These are phyloP conservation scores for Nemania serpens DNA, from an alignment of 2,329 filamentous ascomycete genomes.

Conservation along the genomic window DNA sequence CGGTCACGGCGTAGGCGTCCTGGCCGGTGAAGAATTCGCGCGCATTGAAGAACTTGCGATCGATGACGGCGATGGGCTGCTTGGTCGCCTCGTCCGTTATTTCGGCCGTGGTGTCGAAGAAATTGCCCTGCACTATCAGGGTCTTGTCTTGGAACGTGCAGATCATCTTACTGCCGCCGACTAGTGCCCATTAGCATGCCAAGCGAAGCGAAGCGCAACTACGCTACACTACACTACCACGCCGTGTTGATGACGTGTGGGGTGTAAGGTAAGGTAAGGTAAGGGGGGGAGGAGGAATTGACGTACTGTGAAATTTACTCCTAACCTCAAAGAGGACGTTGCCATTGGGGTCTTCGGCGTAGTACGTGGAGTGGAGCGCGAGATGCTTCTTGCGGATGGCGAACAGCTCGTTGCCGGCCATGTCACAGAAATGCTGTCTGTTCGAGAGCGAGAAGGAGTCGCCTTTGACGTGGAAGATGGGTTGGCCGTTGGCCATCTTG, in stretches of 20 bases:
- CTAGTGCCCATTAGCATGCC: not conserved
- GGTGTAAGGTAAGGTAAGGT: too few species aligned
- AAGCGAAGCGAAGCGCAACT: not conserved
- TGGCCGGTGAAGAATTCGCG: slow-evolving; percentile 63
- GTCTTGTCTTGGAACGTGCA: slow-evolving; percentile 43
- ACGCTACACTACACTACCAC: too few species aligned
- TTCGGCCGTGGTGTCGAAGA: slow-evolving; percentile 59
- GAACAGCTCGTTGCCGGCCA: slow-evolving; percentile 59
- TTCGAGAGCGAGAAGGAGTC: slow-evolving; percentile 57
- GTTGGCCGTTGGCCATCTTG: slow-evolving; percentile 56
- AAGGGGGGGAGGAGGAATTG: too few species aligned
- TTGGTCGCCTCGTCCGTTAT: slow-evolving; percentile 59
- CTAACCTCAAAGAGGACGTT: slow-evolving; percentile 60
- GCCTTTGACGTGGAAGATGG: slow-evolving; percentile 61
- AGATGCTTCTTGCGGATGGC: slow-evolving; percentile 59
- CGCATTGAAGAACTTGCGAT: slow-evolving; percentile 58
- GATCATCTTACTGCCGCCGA: not conserved
- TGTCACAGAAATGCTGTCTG: slow-evolving; percentile 61
- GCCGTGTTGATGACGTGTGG: too few species aligned
- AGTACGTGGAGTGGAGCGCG: slow-evolving; percentile 57
- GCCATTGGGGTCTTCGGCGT: slow-evolving; percentile 50
- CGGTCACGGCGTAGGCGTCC: slow-evolving; percentile 67
- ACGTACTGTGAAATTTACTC: slow-evolving; percentile 58
- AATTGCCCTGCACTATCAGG: slow-evolving; percentile 66
- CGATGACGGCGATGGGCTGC: slow-evolving; percentile 60